phyloP scores from a whole-genome alignment of 495 filamentous ascomycete genomes.

The Penicillium steckii region DNA sequence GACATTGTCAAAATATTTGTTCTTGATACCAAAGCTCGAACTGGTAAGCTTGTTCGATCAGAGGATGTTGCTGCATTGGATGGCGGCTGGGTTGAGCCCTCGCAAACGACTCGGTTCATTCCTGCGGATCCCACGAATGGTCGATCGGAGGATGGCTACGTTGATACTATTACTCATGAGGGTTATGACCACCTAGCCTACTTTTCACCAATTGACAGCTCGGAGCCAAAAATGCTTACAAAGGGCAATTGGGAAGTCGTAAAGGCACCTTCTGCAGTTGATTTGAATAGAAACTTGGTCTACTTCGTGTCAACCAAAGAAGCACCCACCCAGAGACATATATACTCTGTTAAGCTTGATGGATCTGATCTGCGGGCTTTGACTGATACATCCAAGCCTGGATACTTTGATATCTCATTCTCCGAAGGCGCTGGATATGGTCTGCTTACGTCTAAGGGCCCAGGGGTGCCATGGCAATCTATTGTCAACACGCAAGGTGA shows the following conservation, averaged over 20 bases:
- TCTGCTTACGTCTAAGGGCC: slow-evolving; percentile 78
- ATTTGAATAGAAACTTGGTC: slow-evolving; percentile 77
- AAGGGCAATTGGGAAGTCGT: slow-evolving; percentile 93
- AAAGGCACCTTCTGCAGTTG: slow-evolving; percentile 81
- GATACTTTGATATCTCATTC: slow-evolving; percentile 85
- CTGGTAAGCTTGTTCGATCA: slow-evolving; percentile 75
- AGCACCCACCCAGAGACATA: slow-evolving; percentile 81
- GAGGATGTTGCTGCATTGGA: slow-evolving; percentile 78
- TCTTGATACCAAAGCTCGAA: slow-evolving; percentile 72
- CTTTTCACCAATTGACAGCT: slow-evolving; percentile 86
- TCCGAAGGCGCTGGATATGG: slow-evolving; percentile 79
- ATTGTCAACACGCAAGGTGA: slow-evolving; percentile 80
- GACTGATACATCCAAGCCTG: slow-evolving; percentile 73
- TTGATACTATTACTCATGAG: slow-evolving; percentile 86
- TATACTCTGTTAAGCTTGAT: slow-evolving; percentile 87
- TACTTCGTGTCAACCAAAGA: slow-evolving; percentile 90
- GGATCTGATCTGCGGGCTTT: slow-evolving; percentile 65
- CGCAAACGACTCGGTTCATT: slow-evolving; percentile 80
- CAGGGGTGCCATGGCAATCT: slow-evolving; percentile 87
- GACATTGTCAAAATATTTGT: slow-evolving; percentile 83
- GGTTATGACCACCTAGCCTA: slow-evolving; percentile 91
- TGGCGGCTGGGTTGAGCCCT: slow-evolving; percentile 96
- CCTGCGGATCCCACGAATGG: slow-evolving; percentile 79
- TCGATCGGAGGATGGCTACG: slow-evolving; percentile 80
- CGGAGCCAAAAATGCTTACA: slow-evolving; percentile 79